Conservation (phyloP, 1,139 yeast genomes). For the Nakaseomyces sp. region DNA sequence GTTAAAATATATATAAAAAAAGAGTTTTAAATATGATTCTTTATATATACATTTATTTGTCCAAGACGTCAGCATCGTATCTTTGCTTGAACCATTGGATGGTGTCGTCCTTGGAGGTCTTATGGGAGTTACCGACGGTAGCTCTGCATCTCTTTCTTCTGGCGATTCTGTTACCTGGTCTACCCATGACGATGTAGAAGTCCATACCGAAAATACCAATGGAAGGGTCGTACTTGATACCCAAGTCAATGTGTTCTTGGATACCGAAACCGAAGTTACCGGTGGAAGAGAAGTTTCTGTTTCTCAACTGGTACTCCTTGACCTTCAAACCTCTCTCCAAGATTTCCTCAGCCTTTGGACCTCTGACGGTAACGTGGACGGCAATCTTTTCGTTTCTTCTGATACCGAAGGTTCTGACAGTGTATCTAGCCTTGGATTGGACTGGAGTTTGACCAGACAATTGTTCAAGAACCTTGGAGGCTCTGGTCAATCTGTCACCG, state of each 20-base stretch:
- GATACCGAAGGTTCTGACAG: slow-evolving; percentile 99
- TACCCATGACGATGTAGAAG: slow-evolving; percentile 98
- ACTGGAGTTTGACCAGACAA: slow-evolving; percentile 99
- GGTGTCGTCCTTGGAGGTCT: slow-evolving; percentile 87
- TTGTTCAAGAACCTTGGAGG: slow-evolving; percentile 99
- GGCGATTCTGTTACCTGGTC: slow-evolving; percentile 98
- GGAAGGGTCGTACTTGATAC: slow-evolving; percentile 99
- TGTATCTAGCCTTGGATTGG: slow-evolving; percentile 99
- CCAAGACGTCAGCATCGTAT: slow-evolving; percentile 97
- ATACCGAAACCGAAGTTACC: slow-evolving; percentile 99
- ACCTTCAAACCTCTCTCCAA: slow-evolving; percentile 99
- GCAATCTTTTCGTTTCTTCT: slow-evolving; percentile 99
- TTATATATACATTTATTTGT: slow-evolving; percentile 45
- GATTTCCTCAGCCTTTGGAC: slow-evolving; percentile 99
- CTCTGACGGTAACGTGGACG: slow-evolving; percentile 98
- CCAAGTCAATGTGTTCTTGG: slow-evolving; percentile 98
- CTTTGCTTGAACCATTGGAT: slow-evolving; percentile 99
- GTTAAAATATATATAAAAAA: background rate
- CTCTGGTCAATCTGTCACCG: slow-evolving; percentile 99
- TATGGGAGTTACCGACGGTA: slow-evolving; percentile 86
- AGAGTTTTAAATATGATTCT: background rate
- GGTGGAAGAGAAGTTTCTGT: slow-evolving; percentile 92
- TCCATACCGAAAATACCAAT: slow-evolving; percentile 99
- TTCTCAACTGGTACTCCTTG: slow-evolving; percentile 95
- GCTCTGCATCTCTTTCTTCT: slow-evolving; percentile 97